phyloP scores from a whole-genome alignment of 495 filamentous ascomycete species.

The Copromyces sp. region DNA sequence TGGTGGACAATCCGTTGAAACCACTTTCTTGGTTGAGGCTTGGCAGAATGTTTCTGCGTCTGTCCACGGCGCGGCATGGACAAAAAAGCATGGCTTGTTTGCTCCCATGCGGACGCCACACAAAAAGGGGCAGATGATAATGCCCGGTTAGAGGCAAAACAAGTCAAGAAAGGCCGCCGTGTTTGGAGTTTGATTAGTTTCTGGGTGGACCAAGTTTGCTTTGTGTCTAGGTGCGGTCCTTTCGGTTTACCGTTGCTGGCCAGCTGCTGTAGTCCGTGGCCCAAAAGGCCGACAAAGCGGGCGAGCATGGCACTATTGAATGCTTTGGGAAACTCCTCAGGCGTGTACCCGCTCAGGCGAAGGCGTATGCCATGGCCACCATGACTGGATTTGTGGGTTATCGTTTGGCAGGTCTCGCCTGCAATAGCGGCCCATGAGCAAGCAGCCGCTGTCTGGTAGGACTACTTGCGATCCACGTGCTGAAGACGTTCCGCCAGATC shows the following conservation, averaged over 20 bases:
- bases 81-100: neutral
- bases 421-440: conserved; percentile 10
- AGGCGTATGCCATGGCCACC: neutral
- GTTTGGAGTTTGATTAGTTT: neutral
- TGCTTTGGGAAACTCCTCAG: neutral
- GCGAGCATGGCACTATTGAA: neutral
- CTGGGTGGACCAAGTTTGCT: neutral
- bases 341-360: neutral
- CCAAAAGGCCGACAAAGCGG: neutral
- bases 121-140: neutral
- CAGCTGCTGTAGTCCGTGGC: neutral
- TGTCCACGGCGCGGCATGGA: neutral
- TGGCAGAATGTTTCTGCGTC: neutral
- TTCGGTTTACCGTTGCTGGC: neutral
- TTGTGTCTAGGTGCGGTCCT: neutral
- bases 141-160: neutral
- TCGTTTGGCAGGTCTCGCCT: conserved; percentile 2
- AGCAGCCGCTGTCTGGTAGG: conserved; percentile 7
- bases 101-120: neutral
- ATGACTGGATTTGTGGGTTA: neutral
- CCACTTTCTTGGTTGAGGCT: neutral
- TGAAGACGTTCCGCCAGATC: conserved; percentile 12
- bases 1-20: neutral
- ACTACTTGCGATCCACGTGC: conserved; percentile 16
- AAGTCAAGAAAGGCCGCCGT: neutral